A percentile compares a stretch with the other conserved stretches of the same genome.
phyloP scores from a whole-genome alignment of 1,284 basidiomycete genomes.

The Trichosporon ovoides region DNA sequence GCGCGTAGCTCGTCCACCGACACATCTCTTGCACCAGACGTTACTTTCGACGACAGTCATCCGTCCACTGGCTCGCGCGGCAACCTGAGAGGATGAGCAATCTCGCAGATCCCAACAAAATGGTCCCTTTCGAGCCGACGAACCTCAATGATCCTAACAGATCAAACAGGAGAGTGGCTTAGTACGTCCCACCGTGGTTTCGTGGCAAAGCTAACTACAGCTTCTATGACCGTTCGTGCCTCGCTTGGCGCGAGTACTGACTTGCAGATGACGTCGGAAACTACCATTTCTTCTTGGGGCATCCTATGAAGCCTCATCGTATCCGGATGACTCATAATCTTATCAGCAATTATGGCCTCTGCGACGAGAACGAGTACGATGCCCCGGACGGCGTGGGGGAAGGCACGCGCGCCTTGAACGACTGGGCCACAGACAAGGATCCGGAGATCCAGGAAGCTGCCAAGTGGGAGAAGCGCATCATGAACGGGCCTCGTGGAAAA shows the following conservation, averaged over 20 bases:
- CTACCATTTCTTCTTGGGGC: conserved; percentile 73
- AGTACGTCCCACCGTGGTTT: conserved; percentile 10
- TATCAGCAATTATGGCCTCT: conserved; percentile 79
- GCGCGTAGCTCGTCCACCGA: no score
- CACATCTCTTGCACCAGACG: no score
- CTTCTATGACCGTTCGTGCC: conserved; percentile 36
- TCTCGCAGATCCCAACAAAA: conserved; percentile 15
- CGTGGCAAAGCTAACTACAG: conserved; percentile 14
- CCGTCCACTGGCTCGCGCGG: background rate
- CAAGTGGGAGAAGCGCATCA: conserved; percentile 29
- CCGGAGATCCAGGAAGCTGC: conserved; percentile 24
- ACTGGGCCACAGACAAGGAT: conserved; percentile 18
- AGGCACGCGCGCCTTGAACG: conserved; percentile 29
- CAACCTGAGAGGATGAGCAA: conserved; percentile 2
- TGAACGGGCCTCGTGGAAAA: conserved; percentile 35
- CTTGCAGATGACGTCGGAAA: conserved; percentile 43
- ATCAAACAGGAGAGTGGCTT: conserved; percentile 21
- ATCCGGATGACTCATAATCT: conserved; percentile 91
- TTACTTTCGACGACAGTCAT: no score
- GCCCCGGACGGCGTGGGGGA: conserved; percentile 26
- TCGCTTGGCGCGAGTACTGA: background rate
- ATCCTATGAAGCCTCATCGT: conserved; percentile 92
- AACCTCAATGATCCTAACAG: conserved; percentile 22
- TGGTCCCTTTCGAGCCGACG: conserved; percentile 18
- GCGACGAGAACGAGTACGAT: conserved; percentile 35